Percentiles rank a stretch among this genome's conserved stretches.
Evolutionary conservation across 495 filamentous ascomycete genomes (phyloP).

Genomic region (Wilcoxina mikolae): DNA sequence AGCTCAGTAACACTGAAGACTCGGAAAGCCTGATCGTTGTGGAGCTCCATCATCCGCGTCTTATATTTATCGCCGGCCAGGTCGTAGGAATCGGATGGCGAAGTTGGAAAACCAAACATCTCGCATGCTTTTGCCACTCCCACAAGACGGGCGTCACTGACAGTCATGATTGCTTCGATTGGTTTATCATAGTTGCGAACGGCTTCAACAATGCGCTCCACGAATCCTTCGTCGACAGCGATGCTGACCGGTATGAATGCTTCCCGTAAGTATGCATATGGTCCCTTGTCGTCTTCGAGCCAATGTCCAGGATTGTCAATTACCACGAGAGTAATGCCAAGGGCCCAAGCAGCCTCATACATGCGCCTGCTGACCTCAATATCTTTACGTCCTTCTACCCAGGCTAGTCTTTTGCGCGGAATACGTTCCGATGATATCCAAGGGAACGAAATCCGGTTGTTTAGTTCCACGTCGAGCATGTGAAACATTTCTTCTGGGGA

Average conservation of each 20-base stretch:
- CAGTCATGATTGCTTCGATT: not conserved
- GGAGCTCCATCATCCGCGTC: too few species aligned
- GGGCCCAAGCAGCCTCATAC: slow-evolving; percentile 29
- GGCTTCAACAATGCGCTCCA: not conserved
- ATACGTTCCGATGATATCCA: slow-evolving; percentile 16
- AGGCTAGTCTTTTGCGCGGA: not conserved
- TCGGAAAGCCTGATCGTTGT: too few species aligned
- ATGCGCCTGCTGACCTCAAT: not conserved
- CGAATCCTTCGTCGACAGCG: not conserved
- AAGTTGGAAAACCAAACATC: not conserved
- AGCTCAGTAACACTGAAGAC: too few species aligned
- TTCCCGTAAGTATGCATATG: slow-evolving; percentile 20
- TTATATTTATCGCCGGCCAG: not conserved
- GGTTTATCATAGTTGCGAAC: not conserved
- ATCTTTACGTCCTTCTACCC: not conserved
- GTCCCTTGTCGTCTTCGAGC: slow-evolving; percentile 31
- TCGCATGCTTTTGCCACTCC: not conserved
- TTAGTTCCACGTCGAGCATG: slow-evolving; percentile 12
- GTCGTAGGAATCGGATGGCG: not conserved
- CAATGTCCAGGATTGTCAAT: slow-evolving; percentile 37
- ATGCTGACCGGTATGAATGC: not conserved
- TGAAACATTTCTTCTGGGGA: too few species aligned
- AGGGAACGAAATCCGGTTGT: slow-evolving; percentile 22
- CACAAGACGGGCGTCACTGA: not conserved
- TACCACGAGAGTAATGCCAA: slow-evolving; percentile 36